phyloP scores from a whole-genome alignment of 2,329 filamentous ascomycete genomes.

The Ascochyta koolunga region DNA sequence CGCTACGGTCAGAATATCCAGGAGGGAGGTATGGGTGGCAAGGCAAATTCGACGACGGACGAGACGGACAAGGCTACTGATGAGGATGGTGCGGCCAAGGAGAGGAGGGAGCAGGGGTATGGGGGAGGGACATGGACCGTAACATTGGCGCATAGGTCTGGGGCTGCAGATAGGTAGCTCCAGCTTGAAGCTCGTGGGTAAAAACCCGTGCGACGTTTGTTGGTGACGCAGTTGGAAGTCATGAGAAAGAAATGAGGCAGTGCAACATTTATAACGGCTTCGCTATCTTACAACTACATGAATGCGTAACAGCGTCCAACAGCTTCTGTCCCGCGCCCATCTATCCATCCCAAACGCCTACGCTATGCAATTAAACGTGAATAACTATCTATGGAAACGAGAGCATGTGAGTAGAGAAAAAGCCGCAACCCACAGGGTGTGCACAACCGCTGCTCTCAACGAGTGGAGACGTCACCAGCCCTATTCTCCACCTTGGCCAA shows the following conservation, averaged over 20 bases:
- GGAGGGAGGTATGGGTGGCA: constrained; percentile 61
- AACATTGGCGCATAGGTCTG: constrained; percentile 57
- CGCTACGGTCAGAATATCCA: constrained; percentile 63
- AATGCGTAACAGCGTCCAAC: too few species aligned
- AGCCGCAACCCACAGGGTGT: constrained; percentile 7
- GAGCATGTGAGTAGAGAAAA: constrained; percentile 33
- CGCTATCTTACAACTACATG: constrained; percentile 1
- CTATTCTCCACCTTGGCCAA: constrained; percentile 37
- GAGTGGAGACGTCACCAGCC: constrained; percentile 26
- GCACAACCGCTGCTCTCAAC: constrained; percentile 4
- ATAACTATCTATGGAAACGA: background rate
- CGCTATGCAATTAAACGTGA: constrained; percentile 27
- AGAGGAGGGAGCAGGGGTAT: constrained; percentile 60
- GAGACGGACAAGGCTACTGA: constrained; percentile 47
- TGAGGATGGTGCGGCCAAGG: constrained; percentile 48
- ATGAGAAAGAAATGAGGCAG: too few species aligned
- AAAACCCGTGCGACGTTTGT: background rate
- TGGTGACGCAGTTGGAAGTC: too few species aligned
- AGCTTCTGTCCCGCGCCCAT: background rate
- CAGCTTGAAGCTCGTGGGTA: too few species aligned
- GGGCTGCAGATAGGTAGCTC: too few species aligned
- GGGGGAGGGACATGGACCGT: constrained; percentile 55
- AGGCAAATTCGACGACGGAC: constrained; percentile 51
- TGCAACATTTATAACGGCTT: background rate
- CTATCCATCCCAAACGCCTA: constrained; percentile 17